Base-by-base conservation (phyloP, 305 asterid species). In the Fraxinus xanthoxyloides region DNA sequence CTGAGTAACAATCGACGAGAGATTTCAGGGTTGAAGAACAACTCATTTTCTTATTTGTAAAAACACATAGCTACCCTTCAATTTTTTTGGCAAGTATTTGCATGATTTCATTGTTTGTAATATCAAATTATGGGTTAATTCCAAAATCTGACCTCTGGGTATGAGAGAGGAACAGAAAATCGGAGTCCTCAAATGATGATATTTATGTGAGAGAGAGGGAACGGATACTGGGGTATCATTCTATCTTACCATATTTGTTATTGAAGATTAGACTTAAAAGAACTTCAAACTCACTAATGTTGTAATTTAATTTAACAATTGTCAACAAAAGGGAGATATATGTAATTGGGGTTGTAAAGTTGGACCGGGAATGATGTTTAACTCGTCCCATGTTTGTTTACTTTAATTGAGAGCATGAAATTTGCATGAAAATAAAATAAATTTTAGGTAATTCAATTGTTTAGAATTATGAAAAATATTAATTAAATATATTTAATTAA, bases 21-120 rank as follows among this genome's bases (percentile, higher is more conserved):
- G 48, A 81, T 46, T 79, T 76, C 65, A 81, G 90, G 90, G 69
- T 2, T 81, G 72, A 81, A 75, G 79, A 81, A 79, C 90, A 85
- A 81, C 85, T 87, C 79, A 76, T 63, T n/a, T 61, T 51, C 9
- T 26, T 35, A 83, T 48, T 56, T 26, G 34, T 24, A 21, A 76
- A 69, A 30, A 15, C 38, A 69, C 40, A 13, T 30, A 13, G 75
- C 75, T 28, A 5, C 40, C 75, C 75, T 13, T 28, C 23, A 69
- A 30, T 30, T 31, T 69, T 69, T 31, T 30, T 34, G 36, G 75
- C 23, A 69, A 69, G 40, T 13, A 69, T 69, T 69, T 30, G 38
- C 75, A 69, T 69, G 40, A 31, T 30, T 69, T 69, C 74, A 13
- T 67, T 26, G 23, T 28, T 67, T 23, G 32, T 24, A 63, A 24